Percentiles rank a stretch among this genome's conserved stretches.
Conservation (phyloP, 2,329 filamentous ascomycete species). For the Pseudogymnoascus destructans region DNA sequence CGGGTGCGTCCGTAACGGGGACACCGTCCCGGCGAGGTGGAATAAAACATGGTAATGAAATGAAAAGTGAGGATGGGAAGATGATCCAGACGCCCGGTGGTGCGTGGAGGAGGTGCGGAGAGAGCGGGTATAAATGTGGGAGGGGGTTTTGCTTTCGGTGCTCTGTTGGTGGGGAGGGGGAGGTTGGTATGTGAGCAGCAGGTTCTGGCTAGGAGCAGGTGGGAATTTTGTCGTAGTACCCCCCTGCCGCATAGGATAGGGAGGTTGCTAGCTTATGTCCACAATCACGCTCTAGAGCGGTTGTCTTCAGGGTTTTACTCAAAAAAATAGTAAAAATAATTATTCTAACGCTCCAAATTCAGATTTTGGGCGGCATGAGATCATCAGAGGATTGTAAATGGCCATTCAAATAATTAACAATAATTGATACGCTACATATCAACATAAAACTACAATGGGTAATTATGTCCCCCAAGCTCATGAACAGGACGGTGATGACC, state of each 20-base stretch:
- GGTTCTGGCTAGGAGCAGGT: not conserved
- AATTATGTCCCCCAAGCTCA: not conserved
- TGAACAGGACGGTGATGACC: not conserved
- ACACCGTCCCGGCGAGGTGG: not conserved
- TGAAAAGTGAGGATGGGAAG: not conserved
- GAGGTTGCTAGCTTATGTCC: not conserved
- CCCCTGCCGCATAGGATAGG: not conserved
- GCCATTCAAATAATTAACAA: not conserved
- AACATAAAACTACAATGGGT: not conserved
- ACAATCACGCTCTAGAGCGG: not conserved
- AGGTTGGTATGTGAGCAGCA: not conserved
- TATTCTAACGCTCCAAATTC: not conserved
- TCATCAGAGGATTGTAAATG: not conserved
- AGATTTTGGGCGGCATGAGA: not conserved
- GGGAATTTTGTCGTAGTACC: not conserved
- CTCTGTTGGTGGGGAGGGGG: not conserved
- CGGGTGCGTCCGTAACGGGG: not conserved
- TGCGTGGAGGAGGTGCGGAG: slow-evolving; percentile 38
- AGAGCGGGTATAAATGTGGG: slow-evolving; percentile 41
- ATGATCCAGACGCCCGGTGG: slow-evolving; percentile 37
- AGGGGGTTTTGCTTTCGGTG: slow-evolving; percentile 49
- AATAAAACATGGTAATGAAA: not conserved
- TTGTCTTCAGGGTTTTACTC: too few species aligned
- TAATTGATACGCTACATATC: not conserved
- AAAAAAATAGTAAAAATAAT: not conserved